phyloP scores from a whole-genome alignment of 1,284 basidiomycete species.

The Chalciporus sp. region DNA sequence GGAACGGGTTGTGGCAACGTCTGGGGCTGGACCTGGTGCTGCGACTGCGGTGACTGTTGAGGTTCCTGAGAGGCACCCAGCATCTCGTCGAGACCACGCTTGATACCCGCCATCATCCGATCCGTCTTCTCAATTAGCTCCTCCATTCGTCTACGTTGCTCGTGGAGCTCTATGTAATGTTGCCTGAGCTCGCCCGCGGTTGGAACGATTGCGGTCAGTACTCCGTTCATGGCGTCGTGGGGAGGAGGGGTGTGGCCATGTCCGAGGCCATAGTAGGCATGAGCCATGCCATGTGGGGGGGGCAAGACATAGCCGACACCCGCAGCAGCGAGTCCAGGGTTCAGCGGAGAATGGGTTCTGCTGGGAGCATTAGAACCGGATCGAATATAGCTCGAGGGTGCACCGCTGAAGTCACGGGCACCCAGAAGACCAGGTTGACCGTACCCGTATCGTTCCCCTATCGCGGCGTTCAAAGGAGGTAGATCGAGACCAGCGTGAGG shows the following conservation, averaged over 20 bases:
- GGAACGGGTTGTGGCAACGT: slow-evolving; percentile 22
- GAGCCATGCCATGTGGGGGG: slow-evolving; percentile 40
- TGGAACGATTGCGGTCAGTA: slow-evolving; percentile 43
- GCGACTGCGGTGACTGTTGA: slow-evolving; percentile 23
- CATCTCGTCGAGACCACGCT: slow-evolving; percentile 75
- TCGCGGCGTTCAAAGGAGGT: slow-evolving; percentile 55
- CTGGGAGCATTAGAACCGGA: slow-evolving; percentile 63
- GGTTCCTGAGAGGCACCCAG: slow-evolving; percentile 22
- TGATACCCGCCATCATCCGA: slow-evolving; percentile 66
- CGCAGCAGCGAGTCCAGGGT: slow-evolving; percentile 39
- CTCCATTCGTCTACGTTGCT: slow-evolving; percentile 62
- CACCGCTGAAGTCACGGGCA: slow-evolving; percentile 33
- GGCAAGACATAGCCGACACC: slow-evolving; percentile 40
- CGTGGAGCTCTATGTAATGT: slow-evolving; percentile 64
- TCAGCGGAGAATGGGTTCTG: slow-evolving; percentile 68
- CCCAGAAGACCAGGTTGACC: slow-evolving; percentile 37
- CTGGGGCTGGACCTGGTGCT: slow-evolving; percentile 26
- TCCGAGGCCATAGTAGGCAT: slow-evolving; percentile 35
- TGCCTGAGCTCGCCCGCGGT: slow-evolving; percentile 63
- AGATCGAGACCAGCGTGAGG: slow-evolving; percentile 57
- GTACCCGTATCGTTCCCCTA: slow-evolving; percentile 39
- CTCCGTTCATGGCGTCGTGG: slow-evolving; percentile 38
- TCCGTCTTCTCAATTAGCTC: slow-evolving; percentile 76
- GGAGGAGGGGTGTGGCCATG: slow-evolving; percentile 37
- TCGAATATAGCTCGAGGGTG: slow-evolving; percentile 55